A percentile compares a stretch with the other conserved stretches of the same genome.
These are phyloP conservation scores for Torulaspora franciscae DNA, from an alignment of 805 yeast genomes.

Conservation along the genomic window DNA sequence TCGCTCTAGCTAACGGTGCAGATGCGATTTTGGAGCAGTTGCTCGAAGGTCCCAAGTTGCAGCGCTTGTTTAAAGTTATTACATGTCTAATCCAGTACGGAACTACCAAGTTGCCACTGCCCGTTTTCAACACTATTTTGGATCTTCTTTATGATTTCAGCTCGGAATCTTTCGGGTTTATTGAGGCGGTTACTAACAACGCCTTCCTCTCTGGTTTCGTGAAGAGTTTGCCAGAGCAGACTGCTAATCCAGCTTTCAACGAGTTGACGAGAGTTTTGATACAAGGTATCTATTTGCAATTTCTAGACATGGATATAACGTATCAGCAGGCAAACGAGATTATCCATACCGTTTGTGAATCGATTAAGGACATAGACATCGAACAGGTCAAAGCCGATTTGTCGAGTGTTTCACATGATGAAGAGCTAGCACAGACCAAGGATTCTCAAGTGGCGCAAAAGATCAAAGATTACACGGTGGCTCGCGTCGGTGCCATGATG, in stretches of 20 bases:
- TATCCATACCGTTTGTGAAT: slow-evolving; percentile 22
- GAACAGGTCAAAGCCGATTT: slow-evolving; percentile 30
- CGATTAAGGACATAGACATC: slow-evolving; percentile 35
- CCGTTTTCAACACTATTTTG: slow-evolving; percentile 48
- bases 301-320: slow-evolving; percentile 31
- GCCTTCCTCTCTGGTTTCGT: slow-evolving; percentile 18
- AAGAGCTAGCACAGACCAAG: slow-evolving; percentile 15
- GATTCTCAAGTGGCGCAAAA: slow-evolving; percentile 25
- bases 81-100: slow-evolving; percentile 31
- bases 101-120: slow-evolving; percentile 34
- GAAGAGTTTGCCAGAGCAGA: slow-evolving; percentile 15
- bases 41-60: slow-evolving; percentile 27
- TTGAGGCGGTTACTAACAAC: slow-evolving; percentile 28
- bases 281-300: slow-evolving; percentile 39
- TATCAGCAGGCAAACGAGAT: slow-evolving; percentile 24
- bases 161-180: slow-evolving; percentile 52
- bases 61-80: slow-evolving; percentile 26
- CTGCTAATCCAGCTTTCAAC: slow-evolving; percentile 21
- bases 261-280: slow-evolving; percentile 35
- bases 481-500: slow-evolving; percentile 44
- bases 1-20: slow-evolving; percentile 60
- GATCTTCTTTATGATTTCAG: slow-evolving; percentile 59
- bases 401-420: slow-evolving; percentile 15
- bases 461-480: slow-evolving; percentile 38
- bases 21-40: slow-evolving; percentile 52